These are phyloP conservation scores for Stygiomarasmius scandens DNA, from an alignment of 1,284 basidiomycete genomes.

Conservation along the genomic window DNA sequence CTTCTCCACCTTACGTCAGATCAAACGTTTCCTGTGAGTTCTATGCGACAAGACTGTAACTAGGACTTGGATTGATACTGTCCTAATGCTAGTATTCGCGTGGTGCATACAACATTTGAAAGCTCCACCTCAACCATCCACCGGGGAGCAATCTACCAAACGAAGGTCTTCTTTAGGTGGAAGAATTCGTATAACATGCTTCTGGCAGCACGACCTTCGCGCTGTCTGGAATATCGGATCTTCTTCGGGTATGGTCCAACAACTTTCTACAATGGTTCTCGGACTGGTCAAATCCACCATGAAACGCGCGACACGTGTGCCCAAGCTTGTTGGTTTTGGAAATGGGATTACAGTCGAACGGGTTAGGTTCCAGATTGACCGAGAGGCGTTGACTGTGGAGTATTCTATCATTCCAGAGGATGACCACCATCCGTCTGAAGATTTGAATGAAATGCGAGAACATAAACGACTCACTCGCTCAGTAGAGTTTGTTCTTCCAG, in stretches of 20 bases:
- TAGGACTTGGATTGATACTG: slow-evolving; percentile 1
- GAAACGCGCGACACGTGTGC: slow-evolving; percentile 74
- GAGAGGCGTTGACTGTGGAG: slow-evolving; percentile 83
- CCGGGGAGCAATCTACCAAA: slow-evolving; percentile 26
- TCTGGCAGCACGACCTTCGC: slow-evolving; percentile 96
- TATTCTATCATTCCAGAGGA: slow-evolving; percentile 86
- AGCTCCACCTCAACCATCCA: slow-evolving; percentile 37
- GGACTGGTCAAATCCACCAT: slow-evolving; percentile 80
- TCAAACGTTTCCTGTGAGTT: slow-evolving; percentile 81
- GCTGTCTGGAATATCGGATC: slow-evolving; percentile 83
- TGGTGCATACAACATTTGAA: slow-evolving; percentile 86
- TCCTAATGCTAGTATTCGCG: slow-evolving; percentile 68
- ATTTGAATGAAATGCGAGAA: slow-evolving; percentile 64
- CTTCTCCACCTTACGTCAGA: slow-evolving; percentile 93
- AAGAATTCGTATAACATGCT: slow-evolving; percentile 80
- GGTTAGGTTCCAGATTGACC: slow-evolving; percentile 75
- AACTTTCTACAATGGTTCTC: slow-evolving; percentile 81
- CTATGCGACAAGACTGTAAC: slow-evolving; percentile 2
- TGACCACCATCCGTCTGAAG: slow-evolving; percentile 55
- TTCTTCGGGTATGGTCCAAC: slow-evolving; percentile 59
- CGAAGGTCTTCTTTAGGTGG: slow-evolving; percentile 38
- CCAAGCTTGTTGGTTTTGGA: slow-evolving; percentile 80
- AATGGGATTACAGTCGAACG: slow-evolving; percentile 81
- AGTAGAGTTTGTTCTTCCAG: slow-evolving; percentile 81
- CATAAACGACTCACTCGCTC: slow-evolving; percentile 70